phyloP scores from a whole-genome alignment of 1,139 yeast genomes.

The Pneumocystis canis region DNA sequence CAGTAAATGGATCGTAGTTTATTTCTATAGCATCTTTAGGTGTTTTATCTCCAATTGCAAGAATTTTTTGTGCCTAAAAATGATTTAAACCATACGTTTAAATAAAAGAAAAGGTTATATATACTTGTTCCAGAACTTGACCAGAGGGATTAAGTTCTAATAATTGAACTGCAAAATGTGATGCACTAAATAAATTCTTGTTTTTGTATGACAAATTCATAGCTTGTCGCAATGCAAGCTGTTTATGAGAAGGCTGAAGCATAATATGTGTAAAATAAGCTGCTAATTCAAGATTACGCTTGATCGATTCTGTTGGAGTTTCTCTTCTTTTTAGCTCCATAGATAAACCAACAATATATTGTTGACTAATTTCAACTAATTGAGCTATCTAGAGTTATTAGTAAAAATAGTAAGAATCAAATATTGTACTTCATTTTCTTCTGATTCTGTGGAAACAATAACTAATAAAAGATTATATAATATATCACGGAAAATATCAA shows the following conservation, averaged over 20 bases:
- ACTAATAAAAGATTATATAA: conserved; percentile 61
- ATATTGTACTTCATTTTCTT: conserved; percentile 42
- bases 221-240: conserved; percentile 86
- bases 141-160: conserved; percentile 55
- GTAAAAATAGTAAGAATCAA: conserved; percentile 21
- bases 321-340: conserved; percentile 81
- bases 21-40: conserved; percentile 79
- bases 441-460: conserved; percentile 58
- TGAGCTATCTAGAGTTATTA: conserved; percentile 27
- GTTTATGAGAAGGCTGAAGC: conserved; percentile 67
- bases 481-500: conserved; percentile 60
- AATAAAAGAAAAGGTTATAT: not conserved
- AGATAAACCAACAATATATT: conserved; percentile 80
- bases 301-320: conserved; percentile 44
- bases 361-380: conserved; percentile 61
- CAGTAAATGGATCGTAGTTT: conserved; percentile 84
- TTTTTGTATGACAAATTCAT: conserved; percentile 81
- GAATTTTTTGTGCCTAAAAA: conserved; percentile 52
- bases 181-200: conserved; percentile 77
- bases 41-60: conserved; percentile 60
- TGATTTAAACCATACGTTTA: not conserved
- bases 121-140: conserved; percentile 54
- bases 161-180: conserved; percentile 77
- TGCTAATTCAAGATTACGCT: conserved; percentile 84
- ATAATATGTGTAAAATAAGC: conserved; percentile 84